These are phyloP conservation scores for Rachicladosporium sp. DNA, from an alignment of 2,329 filamentous ascomycete species.

Conservation along the genomic window DNA sequence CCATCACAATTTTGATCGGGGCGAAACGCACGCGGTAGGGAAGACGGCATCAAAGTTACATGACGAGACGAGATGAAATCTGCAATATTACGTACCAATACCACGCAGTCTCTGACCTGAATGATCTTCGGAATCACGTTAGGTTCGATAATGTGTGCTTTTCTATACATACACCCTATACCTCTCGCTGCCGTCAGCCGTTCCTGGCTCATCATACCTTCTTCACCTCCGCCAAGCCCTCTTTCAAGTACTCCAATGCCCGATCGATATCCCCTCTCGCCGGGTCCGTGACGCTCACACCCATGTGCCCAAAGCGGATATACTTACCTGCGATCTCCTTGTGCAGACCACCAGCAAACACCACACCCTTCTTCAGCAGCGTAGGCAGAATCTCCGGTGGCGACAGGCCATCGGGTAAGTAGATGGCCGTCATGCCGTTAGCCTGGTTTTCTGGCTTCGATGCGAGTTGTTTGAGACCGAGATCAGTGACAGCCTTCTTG, in stretches of 20 bases:
- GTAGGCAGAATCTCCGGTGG: conserved; percentile 75
- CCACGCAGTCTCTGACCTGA: too few species aligned
- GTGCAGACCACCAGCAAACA: conserved; percentile 92
- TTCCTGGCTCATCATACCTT: too few species aligned
- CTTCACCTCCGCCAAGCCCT: conserved; percentile 53
- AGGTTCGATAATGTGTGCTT: too few species aligned
- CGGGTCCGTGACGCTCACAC: conserved; percentile 77
- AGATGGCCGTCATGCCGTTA: conserved; percentile 96
- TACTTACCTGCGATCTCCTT: conserved; percentile 92
- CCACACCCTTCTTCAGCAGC: conserved; percentile 72
- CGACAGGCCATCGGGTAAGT: conserved; percentile 72
- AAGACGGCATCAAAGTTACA: too few species aligned
- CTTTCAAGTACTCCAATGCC: conserved; percentile 66
- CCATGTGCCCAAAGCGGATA: conserved; percentile 95
- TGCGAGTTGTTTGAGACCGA: conserved; percentile 82
- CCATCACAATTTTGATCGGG: too few species aligned
- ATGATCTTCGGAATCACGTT: too few species aligned
- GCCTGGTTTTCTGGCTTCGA: conserved; percentile 80
- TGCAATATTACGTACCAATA: too few species aligned
- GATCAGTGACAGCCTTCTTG: conserved; percentile 66
- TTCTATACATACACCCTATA: too few species aligned
- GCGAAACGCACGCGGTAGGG: too few species aligned
- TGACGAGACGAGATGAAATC: too few species aligned
- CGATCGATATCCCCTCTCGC: conserved; percentile 70
- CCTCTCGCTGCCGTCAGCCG: too few species aligned